phyloP scores from a whole-genome alignment of 495 filamentous ascomycete species.

The Penicillium salamii region DNA sequence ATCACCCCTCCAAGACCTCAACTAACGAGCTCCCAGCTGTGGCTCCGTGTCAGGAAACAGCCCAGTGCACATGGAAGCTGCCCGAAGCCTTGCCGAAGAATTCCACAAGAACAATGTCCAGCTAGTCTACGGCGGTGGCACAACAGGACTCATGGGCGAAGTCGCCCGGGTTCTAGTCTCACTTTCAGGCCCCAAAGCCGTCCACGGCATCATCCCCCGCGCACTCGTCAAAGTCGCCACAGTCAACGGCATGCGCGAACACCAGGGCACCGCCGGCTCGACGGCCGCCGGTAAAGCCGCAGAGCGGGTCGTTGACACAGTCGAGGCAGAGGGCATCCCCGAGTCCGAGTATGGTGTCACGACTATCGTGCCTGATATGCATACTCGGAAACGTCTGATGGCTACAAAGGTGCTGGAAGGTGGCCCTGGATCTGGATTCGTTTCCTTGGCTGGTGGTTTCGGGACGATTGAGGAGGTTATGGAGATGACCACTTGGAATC shows the following conservation, averaged over 20 bases:
- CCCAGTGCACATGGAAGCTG: constrained; percentile 68
- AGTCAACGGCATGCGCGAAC: constrained; percentile 49
- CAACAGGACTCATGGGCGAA: constrained; percentile 92
- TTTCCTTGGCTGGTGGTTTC: constrained; percentile 86
- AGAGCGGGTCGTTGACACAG: constrained; percentile 33
- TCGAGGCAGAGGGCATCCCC: constrained; percentile 50
- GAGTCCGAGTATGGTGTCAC: constrained; percentile 74
- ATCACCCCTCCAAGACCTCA: background rate
- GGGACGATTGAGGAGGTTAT: constrained; percentile 96
- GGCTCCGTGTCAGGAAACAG: constrained; percentile 69
- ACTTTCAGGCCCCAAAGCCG: constrained; percentile 74
- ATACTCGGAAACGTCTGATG: constrained; percentile 91
- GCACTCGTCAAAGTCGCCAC: constrained; percentile 72
- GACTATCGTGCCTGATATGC: constrained; percentile 91
- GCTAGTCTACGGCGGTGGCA: constrained; percentile 93
- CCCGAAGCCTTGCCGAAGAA: constrained; percentile 68
- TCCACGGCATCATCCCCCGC: constrained; percentile 89
- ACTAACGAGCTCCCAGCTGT: constrained; percentile 51
- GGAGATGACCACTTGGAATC: constrained; percentile 97
- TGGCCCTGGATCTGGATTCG: constrained; percentile 81
- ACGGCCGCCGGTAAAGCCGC: constrained; percentile 34
- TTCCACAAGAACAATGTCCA: constrained; percentile 72
- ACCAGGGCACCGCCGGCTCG: constrained; percentile 7
- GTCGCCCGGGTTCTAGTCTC: constrained; percentile 82
- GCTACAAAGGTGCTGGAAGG: constrained; percentile 78